Conservation (phyloP, 176 grass and related monocot species). For the Musa beccarii region DNA sequence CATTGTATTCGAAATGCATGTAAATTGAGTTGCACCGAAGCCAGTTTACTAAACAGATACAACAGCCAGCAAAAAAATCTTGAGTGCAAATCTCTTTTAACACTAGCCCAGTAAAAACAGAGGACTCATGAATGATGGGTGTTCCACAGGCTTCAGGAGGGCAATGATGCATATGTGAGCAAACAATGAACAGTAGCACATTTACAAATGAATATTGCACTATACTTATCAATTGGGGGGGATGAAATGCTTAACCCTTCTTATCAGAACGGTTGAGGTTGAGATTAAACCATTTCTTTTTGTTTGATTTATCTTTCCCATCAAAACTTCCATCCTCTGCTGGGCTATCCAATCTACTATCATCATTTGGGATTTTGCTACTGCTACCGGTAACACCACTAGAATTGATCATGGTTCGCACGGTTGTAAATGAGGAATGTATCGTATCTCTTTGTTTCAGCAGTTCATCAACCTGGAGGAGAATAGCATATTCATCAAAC, state of each 20-base stretch:
- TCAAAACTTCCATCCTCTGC: constrained; percentile 51
- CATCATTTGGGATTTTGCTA: constrained; percentile 42
- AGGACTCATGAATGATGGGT: no score
- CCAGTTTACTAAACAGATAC: no score
- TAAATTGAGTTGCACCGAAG: no score
- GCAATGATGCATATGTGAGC: not conserved
- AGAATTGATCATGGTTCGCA: constrained; percentile 42
- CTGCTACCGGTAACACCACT: constrained; percentile 35
- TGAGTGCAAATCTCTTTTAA: no score
- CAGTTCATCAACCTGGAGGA: constrained; percentile 79
- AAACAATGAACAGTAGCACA: not conserved
- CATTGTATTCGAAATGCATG: no score
- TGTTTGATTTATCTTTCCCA: constrained; percentile 68
- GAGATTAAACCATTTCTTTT: constrained; percentile 96
- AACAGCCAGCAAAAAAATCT: no score
- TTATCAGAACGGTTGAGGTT: constrained; percentile 76
- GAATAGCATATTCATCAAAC: constrained; percentile 5
- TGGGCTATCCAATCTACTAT: constrained; percentile 29
- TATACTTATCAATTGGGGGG: not conserved
- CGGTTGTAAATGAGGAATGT: constrained; percentile 80
- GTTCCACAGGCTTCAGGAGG: not conserved
- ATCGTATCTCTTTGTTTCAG: constrained; percentile 80
- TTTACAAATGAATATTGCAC: not conserved
- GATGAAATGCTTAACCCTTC: constrained; percentile 30
- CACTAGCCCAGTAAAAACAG: no score